phyloP scores from a whole-genome alignment of 2,329 filamentous ascomycete genomes.

The Colletotrichum euphorbiae region DNA sequence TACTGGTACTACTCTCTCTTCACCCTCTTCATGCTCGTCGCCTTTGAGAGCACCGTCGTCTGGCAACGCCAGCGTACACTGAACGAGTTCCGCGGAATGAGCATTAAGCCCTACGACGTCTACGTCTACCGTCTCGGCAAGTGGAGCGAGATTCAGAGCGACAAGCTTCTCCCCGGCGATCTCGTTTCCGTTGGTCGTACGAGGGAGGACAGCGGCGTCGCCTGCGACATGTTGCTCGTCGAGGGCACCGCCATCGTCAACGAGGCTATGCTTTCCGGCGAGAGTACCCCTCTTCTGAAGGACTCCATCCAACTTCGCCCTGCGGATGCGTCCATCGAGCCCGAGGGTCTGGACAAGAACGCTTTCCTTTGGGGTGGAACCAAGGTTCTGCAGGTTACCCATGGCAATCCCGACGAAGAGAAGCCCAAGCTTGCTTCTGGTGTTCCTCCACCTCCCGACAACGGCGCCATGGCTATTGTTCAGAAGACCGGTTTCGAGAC shows the following conservation, averaged over 20 bases:
- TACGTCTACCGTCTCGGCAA: conserved; percentile 89
- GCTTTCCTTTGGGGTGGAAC: conserved; percentile 96
- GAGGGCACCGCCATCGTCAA: conserved; percentile 98
- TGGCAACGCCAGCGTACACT: conserved; percentile 98
- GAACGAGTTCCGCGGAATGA: conserved; percentile 98
- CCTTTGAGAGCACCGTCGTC: conserved; percentile 97
- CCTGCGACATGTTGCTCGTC: conserved; percentile 95
- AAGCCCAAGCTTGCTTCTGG: conserved; percentile 78
- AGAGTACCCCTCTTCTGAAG: conserved; percentile 96
- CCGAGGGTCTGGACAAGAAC: conserved; percentile 95
- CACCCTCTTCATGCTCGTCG: conserved; percentile 97
- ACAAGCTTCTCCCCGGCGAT: conserved; percentile 92
- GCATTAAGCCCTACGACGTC: conserved; percentile 97
- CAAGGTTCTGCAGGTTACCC: conserved; percentile 95
- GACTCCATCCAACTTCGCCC: conserved; percentile 94
- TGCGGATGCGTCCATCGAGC: conserved; percentile 81
- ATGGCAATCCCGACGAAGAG: conserved; percentile 82
- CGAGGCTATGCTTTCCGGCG: conserved; percentile 98
- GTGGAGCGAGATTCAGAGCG: conserved; percentile 90
- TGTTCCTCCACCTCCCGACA: conserved; percentile 87
- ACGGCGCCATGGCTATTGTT: conserved; percentile 92
- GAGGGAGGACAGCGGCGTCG: conserved; percentile 96
- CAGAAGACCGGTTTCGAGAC: conserved; percentile 99
- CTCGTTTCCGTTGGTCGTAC: conserved; percentile 92
- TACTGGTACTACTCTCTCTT: conserved; percentile 99